phyloP scores from a whole-genome alignment of 2,329 filamentous ascomycete species.

The Septoria petroselini region DNA sequence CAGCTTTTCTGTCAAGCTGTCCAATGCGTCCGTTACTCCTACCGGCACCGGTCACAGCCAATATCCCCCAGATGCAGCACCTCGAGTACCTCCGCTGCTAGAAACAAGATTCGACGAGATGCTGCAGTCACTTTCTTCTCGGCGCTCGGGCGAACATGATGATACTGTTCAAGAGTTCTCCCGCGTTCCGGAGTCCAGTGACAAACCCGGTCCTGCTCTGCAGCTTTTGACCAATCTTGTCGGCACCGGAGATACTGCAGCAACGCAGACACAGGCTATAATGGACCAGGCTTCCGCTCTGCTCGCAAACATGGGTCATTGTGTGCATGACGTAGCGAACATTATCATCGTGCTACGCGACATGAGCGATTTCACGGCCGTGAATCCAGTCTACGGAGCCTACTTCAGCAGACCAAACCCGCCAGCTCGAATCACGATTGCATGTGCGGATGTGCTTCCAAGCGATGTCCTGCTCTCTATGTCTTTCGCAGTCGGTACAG shows the following conservation, averaged over 20 bases:
- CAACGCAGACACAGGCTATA: slow-evolving; percentile 43
- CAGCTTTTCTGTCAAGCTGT: slow-evolving; percentile 67
- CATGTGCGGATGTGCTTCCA: slow-evolving; percentile 67
- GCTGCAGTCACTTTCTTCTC: slow-evolving; percentile 28
- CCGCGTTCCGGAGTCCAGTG: neutral
- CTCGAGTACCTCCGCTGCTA: slow-evolving; percentile 61
- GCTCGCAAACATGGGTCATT: slow-evolving; percentile 22
- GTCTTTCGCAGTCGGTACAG: slow-evolving; percentile 44
- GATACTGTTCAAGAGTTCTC: neutral
- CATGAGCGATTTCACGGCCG: slow-evolving; percentile 72
- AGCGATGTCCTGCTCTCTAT: slow-evolving; percentile 59
- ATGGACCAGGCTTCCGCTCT: slow-evolving; percentile 36
- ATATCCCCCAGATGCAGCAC: neutral
- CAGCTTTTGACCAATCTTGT: slow-evolving; percentile 31
- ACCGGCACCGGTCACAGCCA: neutral
- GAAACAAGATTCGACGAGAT: slow-evolving; percentile 59
- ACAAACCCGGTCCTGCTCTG: neutral
- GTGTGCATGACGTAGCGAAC: slow-evolving; percentile 36
- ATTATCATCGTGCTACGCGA: slow-evolving; percentile 67
- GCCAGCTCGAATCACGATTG: slow-evolving; percentile 78
- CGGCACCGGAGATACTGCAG: slow-evolving; percentile 39
- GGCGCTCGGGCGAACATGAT: neutral
- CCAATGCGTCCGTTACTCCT: slow-evolving; percentile 50
- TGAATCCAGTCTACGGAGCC: slow-evolving; percentile 73
- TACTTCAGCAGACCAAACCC: slow-evolving; percentile 78